Base-by-base conservation (phyloP, 345 rosid species). In the Sapria himalayana region DNA sequence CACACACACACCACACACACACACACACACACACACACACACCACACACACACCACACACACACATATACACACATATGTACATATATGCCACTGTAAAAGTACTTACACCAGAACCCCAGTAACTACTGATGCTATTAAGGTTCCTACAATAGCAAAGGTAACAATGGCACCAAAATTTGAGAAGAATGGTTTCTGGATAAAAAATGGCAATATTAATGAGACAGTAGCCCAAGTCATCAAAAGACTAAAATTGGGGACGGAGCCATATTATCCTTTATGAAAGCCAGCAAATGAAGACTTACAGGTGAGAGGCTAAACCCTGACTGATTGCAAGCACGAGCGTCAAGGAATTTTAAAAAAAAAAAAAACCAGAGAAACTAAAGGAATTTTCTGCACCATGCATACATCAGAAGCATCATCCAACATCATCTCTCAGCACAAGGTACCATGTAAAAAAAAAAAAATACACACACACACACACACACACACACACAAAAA, bases 111-210 rank as follows among this genome's bases (percentile, higher is more conserved):
- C 37, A 89, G 62, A 44, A 77, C 49, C 37, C 95, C 95, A 8
- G 95, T 79, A 48, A 89, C 92, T 41, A 79, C 46, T 21, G 95
- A 63, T 52, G 98, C 63, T 54, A 89, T 46, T 65, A 89, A 77
- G 15, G 93, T 89, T 38, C 98, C 98, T 14, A 80, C 46, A 7
- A 89, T 66, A 2, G 98, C 81, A 57, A 89, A 89, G 14, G 95
- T 77, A 41, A 79, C 93, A 39, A 89, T 89, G 43, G 95, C 98
- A 56, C 98, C 98, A 43, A 89, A 89, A 63, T 89, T 89, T 1
- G 93, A 79, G 51, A 89, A 82, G 52, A 89, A 89, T 2, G 98
- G 98, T 66, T 82, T 89, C 98, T 89, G 71, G 50, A 34, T 41
- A 62, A 49, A 27, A 43, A 50, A 61, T 36, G n/a, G 48, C 48